Evolutionary conservation across 352 stramenopile species (phyloP).

Genomic region (Phytophthora sp.): DNA sequence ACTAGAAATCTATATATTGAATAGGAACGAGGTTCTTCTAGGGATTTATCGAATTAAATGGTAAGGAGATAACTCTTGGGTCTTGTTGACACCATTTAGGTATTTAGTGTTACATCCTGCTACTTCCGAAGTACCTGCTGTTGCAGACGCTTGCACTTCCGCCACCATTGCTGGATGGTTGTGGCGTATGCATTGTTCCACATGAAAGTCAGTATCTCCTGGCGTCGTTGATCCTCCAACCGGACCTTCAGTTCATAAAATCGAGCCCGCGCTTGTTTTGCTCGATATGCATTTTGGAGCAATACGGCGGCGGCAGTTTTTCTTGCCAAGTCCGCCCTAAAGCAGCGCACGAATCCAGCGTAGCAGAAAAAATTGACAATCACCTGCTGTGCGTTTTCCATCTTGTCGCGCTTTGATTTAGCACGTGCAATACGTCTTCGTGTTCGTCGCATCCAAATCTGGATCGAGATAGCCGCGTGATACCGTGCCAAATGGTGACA

Average conservation of each 20-base stretch:
- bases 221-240: conserved; percentile 61
- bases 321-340: conserved; percentile 43
- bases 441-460: conserved; percentile 53
- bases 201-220: conserved; percentile 59
- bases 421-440: conserved; percentile 28
- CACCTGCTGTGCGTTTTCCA: conserved; percentile 19
- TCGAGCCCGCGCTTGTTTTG: conserved; percentile 52
- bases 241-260: conserved; percentile 72
- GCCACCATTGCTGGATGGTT: conserved; percentile 68
- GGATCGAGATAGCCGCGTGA: conserved; percentile 59
- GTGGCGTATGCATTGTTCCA: conserved; percentile 80
- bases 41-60: no score
- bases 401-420: conserved; percentile 12
- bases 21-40: no score
- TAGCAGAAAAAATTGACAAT: conserved; percentile 64
- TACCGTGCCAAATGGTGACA: conserved; percentile 50
- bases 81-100: no score
- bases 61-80: no score
- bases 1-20: no score
- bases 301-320: conserved; percentile 42
- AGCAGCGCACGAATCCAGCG: conserved; percentile 37
- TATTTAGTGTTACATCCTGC: no score
- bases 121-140: conserved; percentile 3
- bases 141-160: conserved; percentile 12
- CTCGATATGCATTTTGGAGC: conserved; percentile 68